A percentile compares a stretch with the other conserved stretches of the same genome.
Evolutionary conservation across 2,329 filamentous ascomycete species (phyloP).

Genomic region (Phoma sp.): DNA sequence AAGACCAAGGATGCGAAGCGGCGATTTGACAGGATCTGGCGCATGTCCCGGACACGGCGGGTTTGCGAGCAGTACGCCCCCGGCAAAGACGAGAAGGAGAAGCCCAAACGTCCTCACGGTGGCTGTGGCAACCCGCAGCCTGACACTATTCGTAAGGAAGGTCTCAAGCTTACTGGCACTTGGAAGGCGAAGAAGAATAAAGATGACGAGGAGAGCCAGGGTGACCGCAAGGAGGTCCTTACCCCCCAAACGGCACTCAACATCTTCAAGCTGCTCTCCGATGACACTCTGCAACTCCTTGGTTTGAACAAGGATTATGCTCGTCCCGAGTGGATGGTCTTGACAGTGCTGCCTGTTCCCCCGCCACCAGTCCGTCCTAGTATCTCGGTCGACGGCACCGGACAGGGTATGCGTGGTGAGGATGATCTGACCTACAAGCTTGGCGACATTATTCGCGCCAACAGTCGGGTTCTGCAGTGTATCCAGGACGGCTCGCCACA

Average conservation of each 20-base stretch:
- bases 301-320: constrained; percentile 95
- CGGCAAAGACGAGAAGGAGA: constrained; percentile 62
- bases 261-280: constrained; percentile 83
- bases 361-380: constrained; percentile 94
- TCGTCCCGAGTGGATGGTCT: constrained; percentile 96
- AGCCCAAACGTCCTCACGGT: constrained; percentile 66
- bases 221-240: constrained; percentile 77
- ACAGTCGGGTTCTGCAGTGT: constrained; percentile 90
- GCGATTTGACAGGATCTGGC: constrained; percentile 92
- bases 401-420: constrained; percentile 90
- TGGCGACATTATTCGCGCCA: constrained; percentile 96
- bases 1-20: constrained; percentile 88
- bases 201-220: constrained; percentile 72
- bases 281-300: constrained; percentile 82
- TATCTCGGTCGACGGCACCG: constrained; percentile 95
- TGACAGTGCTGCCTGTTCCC: constrained; percentile 92
- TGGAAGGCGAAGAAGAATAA: constrained; percentile 76
- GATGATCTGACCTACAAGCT: constrained; percentile 99
- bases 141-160: constrained; percentile 78
- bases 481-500: constrained; percentile 89
- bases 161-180: constrained; percentile 78
- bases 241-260: constrained; percentile 84
- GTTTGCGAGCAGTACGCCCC: constrained; percentile 80
- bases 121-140: constrained; percentile 94
- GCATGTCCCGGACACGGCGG: constrained; percentile 86